These are phyloP conservation scores for Rubia tinctorum DNA, from an alignment of 305 asterid species.

Conservation along the genomic window DNA sequence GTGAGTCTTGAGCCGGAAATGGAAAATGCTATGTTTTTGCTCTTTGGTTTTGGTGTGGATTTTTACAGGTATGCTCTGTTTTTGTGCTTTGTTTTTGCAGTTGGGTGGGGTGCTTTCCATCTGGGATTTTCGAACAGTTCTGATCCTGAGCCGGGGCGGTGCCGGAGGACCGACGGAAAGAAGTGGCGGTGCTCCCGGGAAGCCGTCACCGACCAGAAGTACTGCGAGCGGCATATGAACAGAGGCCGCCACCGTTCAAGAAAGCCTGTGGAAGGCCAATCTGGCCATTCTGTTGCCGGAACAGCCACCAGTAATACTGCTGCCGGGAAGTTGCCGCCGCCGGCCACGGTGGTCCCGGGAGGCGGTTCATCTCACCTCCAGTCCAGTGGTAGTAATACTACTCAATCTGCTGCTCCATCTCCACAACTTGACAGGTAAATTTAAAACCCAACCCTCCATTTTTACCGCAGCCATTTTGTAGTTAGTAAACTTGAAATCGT, in stretches of 20 bases:
- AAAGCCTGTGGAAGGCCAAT: conserved; percentile 99
- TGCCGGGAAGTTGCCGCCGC: conserved; percentile 30
- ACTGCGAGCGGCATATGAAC: conserved; percentile 97
- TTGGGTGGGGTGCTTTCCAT: conserved; percentile 92
- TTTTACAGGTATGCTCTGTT: not conserved
- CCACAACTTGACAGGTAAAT: conserved; percentile 44
- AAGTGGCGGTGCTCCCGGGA: conserved; percentile 99
- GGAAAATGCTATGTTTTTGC: not conserved
- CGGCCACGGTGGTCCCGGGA: conserved; percentile 37
- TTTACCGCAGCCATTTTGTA: not conserved
- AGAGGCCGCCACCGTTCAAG: conserved; percentile 99
- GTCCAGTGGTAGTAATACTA: conserved; percentile 22
- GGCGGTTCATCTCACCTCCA: conserved; percentile 40
- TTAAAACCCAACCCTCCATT: too few relatives aligned
- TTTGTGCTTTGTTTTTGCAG: conserved; percentile 29
- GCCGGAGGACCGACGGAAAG: conserved; percentile 96
- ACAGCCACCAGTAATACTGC: conserved; percentile 23
- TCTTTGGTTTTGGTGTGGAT: not conserved
- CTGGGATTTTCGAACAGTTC: conserved; percentile 59
- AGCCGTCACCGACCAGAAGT: conserved; percentile 86
- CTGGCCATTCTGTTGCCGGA: conserved; percentile 52
- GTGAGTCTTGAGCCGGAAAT: conserved; percentile 37
- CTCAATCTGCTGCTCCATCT: conserved; percentile 28
- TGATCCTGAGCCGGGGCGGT: conserved; percentile 98
- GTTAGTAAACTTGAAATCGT: too few relatives aligned